Evolutionary conservation across 352 stramenopile species (phyloP), one percentile per base, ranked within the genome.

Genomic region (Albugo laibachii): DNA sequence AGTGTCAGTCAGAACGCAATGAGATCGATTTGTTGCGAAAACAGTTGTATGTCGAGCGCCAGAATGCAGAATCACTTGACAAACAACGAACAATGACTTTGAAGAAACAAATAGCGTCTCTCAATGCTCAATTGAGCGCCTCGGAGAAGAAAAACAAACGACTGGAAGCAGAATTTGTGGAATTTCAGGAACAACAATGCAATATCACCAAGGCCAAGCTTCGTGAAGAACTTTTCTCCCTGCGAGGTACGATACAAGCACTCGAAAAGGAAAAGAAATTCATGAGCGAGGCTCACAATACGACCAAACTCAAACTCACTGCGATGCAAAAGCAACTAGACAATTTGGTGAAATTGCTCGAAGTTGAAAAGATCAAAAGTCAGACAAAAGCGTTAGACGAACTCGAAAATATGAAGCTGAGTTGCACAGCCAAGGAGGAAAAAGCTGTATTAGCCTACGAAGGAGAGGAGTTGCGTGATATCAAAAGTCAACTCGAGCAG

Each of bases 401-500:
- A 19, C 45, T 89, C 45, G 77, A 89, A 38, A 83, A 85, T 41
- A 58, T 89, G 19, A 67, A 73, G 4, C 54, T 89, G 20, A 85
- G 85, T 40, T 87, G 86, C 27, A 63, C 83, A 13, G 77, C 74
- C 15, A 65, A 72, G 2, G 77, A 89, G 49, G 77, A 89, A 47
- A 76, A 68, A 36, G 85, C 75, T 45, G 72, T 86, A 6, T 50
- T 89, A 16, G 72, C 85, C 21, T 74, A 75, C 10, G 75, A 89
- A 39, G 69, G 77, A 47, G 69, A 86, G 37, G 77, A 89, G 45
- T 55, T 89, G 14, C 60, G 68, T 36, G 72, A 69, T 13, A 89
- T 89, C 52, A 89, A 87, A 53, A 67, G 78, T 44, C 77, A 89
- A 45, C 54, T 89, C 10, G 72, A 89, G 21, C 59, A 83, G 20